Evolutionary conservation across 1,284 basidiomycete species (phyloP).

Genomic region (Marasmius tenuissimus): DNA sequence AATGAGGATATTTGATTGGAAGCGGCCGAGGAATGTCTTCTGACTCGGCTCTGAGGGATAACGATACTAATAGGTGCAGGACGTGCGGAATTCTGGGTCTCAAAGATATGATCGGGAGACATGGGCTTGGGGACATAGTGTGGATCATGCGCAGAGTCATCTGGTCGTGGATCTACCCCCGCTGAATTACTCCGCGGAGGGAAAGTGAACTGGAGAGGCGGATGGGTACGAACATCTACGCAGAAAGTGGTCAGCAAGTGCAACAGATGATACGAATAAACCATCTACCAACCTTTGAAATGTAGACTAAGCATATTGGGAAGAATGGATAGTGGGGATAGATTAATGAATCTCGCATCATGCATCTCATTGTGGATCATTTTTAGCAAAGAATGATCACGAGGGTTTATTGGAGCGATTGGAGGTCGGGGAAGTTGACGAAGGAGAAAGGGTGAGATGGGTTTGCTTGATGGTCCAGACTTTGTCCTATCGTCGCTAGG

Average conservation of each 20-base stretch:
- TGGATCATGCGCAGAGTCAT: slow-evolving; percentile 2
- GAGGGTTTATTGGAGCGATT: slow-evolving; percentile 49
- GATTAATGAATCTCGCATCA: slow-evolving; percentile 62
- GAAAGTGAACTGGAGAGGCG: slow-evolving; percentile 57
- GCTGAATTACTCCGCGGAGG: slow-evolving; percentile 37
- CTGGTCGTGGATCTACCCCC: slow-evolving; percentile 17
- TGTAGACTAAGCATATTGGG: slow-evolving; percentile 55
- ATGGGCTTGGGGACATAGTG: slow-evolving; percentile 6
- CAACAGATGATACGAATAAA: neutral
- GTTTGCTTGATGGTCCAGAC: neutral
- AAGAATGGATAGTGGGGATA: slow-evolving; percentile 58
- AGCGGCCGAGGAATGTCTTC: neutral
- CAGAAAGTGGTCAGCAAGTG: neutral
- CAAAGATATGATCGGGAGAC: slow-evolving; percentile 21
- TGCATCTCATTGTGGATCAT: slow-evolving; percentile 69
- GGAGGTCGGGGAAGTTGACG: slow-evolving; percentile 24
- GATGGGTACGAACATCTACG: slow-evolving; percentile 62
- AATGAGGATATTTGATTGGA: neutral
- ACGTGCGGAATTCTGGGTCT: slow-evolving; percentile 35
- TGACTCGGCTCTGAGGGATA: neutral
- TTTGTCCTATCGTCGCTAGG: neutral
- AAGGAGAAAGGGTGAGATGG: slow-evolving; percentile 12
- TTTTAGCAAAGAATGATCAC: slow-evolving; percentile 66
- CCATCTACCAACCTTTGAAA: slow-evolving; percentile 50
- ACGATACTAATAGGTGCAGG: slow-evolving; percentile 21